These are phyloP conservation scores for Sporodiniella umbellata DNA, from an alignment of 371 early-diverging fungal genomes.

Conservation along the genomic window DNA sequence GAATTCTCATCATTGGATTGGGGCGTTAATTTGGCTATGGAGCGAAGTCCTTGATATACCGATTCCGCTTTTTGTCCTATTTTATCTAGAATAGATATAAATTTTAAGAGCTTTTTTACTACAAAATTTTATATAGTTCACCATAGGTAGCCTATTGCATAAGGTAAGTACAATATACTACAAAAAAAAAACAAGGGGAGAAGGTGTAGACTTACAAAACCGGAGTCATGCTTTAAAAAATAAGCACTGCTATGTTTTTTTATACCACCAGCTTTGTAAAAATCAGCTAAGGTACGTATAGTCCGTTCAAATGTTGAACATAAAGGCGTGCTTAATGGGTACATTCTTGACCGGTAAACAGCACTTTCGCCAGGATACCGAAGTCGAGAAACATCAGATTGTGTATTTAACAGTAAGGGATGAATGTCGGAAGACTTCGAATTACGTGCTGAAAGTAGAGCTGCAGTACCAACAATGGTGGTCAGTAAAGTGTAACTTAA, in stretches of 20 bases:
- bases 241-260: slow-evolving; percentile 29
- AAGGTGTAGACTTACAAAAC: slow-evolving; percentile 26
- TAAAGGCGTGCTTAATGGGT: slow-evolving; percentile 58
- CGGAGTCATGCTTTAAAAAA: slow-evolving; percentile 18
- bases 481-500: slow-evolving; percentile 39
- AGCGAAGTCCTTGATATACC: slow-evolving; percentile 27
- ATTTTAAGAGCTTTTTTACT: neutral
- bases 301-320: slow-evolving; percentile 37
- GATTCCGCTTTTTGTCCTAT: slow-evolving; percentile 15
- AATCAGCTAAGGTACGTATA: slow-evolving; percentile 52
- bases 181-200: neutral
- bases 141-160: slow-evolving; percentile 30
- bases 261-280: slow-evolving; percentile 43
- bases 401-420: slow-evolving; percentile 71
- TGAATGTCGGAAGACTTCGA: slow-evolving; percentile 74
- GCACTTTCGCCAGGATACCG: slow-evolving; percentile 70
- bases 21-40: slow-evolving; percentile 34
- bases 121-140: slow-evolving; percentile 1
- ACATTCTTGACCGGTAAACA: slow-evolving; percentile 66
- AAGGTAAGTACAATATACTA: slow-evolving; percentile 18
- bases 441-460: slow-evolving; percentile 45
- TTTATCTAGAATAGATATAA: slow-evolving; percentile 10
- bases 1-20: slow-evolving; percentile 38
- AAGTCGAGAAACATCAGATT: slow-evolving; percentile 59
- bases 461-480: slow-evolving; percentile 42